These are phyloP conservation scores for Penicillium sp. DNA, from an alignment of 2,329 filamentous ascomycete species.

Conservation along the genomic window DNA sequence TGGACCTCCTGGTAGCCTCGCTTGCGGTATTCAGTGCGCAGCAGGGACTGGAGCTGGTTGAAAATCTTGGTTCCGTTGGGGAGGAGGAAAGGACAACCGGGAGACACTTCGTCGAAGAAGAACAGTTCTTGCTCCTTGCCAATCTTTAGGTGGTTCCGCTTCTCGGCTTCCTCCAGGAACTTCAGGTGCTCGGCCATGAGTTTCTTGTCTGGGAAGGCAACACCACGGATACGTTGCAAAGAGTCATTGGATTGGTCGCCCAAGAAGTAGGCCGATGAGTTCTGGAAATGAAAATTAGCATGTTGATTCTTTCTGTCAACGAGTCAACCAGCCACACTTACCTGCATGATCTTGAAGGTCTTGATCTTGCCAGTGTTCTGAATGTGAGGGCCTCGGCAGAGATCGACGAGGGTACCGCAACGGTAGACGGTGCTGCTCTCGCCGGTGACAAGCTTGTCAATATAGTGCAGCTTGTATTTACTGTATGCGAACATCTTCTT, in stretches of 20 bases:
- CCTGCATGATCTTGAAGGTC: constrained; percentile 89
- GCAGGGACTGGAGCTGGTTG: constrained; percentile 78
- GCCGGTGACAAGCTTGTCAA: constrained; percentile 89
- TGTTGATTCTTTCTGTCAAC: background rate
- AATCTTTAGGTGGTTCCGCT: constrained; percentile 91
- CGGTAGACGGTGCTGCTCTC: constrained; percentile 92
- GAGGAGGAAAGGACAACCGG: constrained; percentile 87
- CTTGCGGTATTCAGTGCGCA: constrained; percentile 86
- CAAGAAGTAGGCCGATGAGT: constrained; percentile 84
- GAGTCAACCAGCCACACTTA: constrained; percentile 24
- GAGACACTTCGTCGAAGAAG: constrained; percentile 93
- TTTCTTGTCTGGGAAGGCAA: constrained; percentile 97
- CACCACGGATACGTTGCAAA: constrained; percentile 91
- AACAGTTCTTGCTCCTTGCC: constrained; percentile 95
- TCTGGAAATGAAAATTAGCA: constrained; percentile 40
- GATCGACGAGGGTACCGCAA: constrained; percentile 88
- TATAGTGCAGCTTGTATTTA: constrained; percentile 98
- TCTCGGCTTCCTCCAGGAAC: constrained; percentile 95
- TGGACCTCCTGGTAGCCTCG: constrained; percentile 94
- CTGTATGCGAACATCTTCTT: constrained; percentile 97
- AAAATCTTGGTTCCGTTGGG: constrained; percentile 92
- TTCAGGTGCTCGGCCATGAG: constrained; percentile 88
- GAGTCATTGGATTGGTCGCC: constrained; percentile 93
- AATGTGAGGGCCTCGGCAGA: constrained; percentile 93
- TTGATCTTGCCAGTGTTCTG: constrained; percentile 92